These are phyloP conservation scores for Sporothrix mexicana DNA, from an alignment of 2,329 filamentous ascomycete species.

Conservation along the genomic window DNA sequence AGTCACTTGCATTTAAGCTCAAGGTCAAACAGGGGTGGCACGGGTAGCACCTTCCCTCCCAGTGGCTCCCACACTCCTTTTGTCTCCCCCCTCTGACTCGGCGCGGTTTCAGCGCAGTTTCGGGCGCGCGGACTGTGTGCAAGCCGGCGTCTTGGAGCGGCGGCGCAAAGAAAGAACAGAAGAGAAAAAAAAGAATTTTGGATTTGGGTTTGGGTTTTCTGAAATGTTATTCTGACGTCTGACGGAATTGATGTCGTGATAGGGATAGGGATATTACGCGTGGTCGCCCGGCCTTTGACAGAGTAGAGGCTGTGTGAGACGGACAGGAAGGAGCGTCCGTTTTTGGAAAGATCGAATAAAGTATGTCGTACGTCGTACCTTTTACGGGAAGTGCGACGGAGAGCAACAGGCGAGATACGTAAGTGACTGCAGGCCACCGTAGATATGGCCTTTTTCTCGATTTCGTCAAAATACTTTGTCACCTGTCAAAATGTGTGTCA, in stretches of 20 bases:
- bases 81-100: constrained; percentile 31
- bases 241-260: neutral
- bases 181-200: neutral
- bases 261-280: neutral
- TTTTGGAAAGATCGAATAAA: neutral
- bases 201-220: no score
- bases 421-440: neutral
- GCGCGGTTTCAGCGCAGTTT: constrained; percentile 41
- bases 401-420: neutral
- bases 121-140: constrained; percentile 37
- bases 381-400: neutral
- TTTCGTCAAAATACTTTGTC: no score
- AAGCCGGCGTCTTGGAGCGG: constrained; percentile 27
- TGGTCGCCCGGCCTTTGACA: neutral
- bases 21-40: constrained; percentile 32
- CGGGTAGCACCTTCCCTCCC: constrained; percentile 13
- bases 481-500: no score
- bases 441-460: neutral
- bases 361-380: neutral
- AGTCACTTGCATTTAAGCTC: neutral
- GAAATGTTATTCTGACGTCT: no score
- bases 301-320: neutral
- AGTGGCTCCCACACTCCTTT: neutral
- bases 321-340: neutral
- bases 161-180: neutral